Conservation (phyloP, 768 basidiomycete species). For the Pilatotrama ljubarskyi region DNA sequence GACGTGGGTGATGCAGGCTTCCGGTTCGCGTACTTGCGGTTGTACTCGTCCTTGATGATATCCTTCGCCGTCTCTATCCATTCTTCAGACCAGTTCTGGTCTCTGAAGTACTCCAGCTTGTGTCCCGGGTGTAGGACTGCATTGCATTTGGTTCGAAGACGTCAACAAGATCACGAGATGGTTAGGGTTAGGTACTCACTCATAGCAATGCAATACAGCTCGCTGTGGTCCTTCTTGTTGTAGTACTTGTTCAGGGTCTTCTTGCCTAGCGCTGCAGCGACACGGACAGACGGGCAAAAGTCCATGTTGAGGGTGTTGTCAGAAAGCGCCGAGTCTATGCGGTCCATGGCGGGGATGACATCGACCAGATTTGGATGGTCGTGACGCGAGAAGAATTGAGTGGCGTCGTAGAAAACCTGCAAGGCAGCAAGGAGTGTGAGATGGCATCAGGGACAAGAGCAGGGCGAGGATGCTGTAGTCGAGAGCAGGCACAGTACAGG, state of each 20-base stretch:
- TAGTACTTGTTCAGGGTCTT: conserved; percentile 31
- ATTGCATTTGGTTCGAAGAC: too few relatives aligned
- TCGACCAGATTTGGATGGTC: conserved; percentile 20
- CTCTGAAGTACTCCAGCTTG: conserved; percentile 17
- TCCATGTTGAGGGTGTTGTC: not conserved
- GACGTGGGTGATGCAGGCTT: not conserved
- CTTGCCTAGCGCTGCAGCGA: conserved; percentile 22
- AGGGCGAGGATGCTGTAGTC: not conserved
- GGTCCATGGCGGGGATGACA: conserved; percentile 33
- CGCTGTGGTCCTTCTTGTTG: conserved; percentile 25
- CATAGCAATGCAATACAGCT: conserved; percentile 33
- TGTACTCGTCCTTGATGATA: not conserved
- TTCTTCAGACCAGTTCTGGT: not conserved
- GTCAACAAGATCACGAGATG: too few relatives aligned
- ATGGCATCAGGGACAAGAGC: not conserved
- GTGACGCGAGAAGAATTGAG: conserved; percentile 20
- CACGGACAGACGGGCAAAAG: conserved; percentile 8
- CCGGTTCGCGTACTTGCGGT: not conserved
- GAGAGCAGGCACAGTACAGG: not conserved
- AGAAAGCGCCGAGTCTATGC: conserved; percentile 23
- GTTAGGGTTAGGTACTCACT: too few relatives aligned
- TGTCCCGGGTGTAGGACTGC: conserved; percentile 16
- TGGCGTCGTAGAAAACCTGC: conserved; percentile 17
- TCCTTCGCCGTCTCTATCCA: conserved; percentile 12
- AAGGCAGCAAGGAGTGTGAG: not conserved